Percentiles rank a stretch among this genome's conserved stretches.
Conservation (phyloP, 305 asterid species). For the Solanum chacoense region DNA sequence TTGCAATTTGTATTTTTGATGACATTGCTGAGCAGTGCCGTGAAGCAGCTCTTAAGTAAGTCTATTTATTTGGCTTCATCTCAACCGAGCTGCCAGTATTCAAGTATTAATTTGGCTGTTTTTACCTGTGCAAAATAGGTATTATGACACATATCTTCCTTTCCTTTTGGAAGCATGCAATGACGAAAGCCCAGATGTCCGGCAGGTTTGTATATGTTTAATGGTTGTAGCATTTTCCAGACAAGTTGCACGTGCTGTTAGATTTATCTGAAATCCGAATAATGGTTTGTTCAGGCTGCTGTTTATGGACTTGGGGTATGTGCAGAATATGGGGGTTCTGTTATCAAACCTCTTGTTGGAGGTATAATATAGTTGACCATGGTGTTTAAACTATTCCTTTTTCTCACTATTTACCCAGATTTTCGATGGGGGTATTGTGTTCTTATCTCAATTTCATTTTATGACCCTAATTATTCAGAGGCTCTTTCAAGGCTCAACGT, state of each 20-base stretch:
- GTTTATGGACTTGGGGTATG: slow-evolving; percentile 96
- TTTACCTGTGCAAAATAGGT: slow-evolving; percentile 38
- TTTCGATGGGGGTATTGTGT: background rate
- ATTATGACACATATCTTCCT: slow-evolving; percentile 83
- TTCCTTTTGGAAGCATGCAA: slow-evolving; percentile 96
- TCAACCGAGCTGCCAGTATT: background rate
- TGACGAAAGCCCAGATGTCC: slow-evolving; percentile 84
- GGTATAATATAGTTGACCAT: slow-evolving; percentile 29
- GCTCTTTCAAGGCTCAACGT: slow-evolving; percentile 83
- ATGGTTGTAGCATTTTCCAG: background rate
- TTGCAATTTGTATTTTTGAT: slow-evolving; percentile 94
- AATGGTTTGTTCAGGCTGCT: slow-evolving; percentile 64
- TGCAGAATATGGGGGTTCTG: slow-evolving; percentile 86
- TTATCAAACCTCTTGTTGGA: slow-evolving; percentile 77
- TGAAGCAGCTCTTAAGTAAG: slow-evolving; percentile 73
- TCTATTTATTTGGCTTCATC: slow-evolving; percentile 1
- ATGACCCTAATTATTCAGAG: slow-evolving; percentile 36
- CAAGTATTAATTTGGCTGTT: background rate
- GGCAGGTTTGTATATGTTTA: slow-evolving; percentile 51
- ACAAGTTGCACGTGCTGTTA: slow-evolving; percentile 2
- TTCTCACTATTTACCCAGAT: background rate
- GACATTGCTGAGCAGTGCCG: slow-evolving; percentile 97
- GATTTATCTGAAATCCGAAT: slow-evolving; percentile 7
- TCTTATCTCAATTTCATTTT: background rate
- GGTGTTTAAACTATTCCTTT: background rate